Conservation (phyloP, 2,329 filamentous ascomycete species). For the Diaporthe vaccinii region DNA sequence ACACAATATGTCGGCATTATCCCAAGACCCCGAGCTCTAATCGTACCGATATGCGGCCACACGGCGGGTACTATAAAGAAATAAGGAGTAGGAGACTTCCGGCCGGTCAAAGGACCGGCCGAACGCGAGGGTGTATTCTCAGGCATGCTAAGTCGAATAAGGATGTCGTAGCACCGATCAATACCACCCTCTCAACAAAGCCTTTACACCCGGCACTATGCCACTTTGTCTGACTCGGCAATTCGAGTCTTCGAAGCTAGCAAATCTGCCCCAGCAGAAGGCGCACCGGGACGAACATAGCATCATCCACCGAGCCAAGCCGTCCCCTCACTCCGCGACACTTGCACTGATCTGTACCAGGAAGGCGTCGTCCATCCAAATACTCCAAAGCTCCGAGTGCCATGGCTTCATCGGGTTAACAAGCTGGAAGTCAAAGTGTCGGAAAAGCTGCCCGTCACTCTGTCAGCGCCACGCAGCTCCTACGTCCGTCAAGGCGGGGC, state of each 20-base stretch:
- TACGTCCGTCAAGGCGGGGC: neutral
- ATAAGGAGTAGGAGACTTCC: neutral
- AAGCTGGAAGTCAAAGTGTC: conserved; percentile 39
- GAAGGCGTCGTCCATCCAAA: conserved; percentile 13
- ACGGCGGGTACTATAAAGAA: no score
- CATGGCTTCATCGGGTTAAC: conserved; percentile 29
- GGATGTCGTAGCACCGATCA: neutral
- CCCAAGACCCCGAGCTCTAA: neutral
- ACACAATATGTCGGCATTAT: no score
- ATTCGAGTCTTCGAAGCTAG: neutral
- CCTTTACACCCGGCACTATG: neutral
- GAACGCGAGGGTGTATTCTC: neutral
- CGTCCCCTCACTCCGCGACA: neutral
- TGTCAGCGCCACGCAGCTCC: neutral
- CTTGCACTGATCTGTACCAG: conserved; percentile 28
- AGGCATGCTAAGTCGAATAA: neutral
- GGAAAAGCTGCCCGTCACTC: conserved; percentile 9
- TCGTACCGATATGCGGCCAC: no score
- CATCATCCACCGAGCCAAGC: neutral
- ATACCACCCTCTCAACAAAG: neutral
- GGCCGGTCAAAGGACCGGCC: accelerated
- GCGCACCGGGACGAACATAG: neutral
- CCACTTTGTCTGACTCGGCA: conserved; percentile 1
- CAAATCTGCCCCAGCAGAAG: neutral
- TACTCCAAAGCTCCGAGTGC: conserved; percentile 8